These are phyloP conservation scores for Globisporangium emineosum DNA, from an alignment of 352 stramenopile species.

Conservation along the genomic window DNA sequence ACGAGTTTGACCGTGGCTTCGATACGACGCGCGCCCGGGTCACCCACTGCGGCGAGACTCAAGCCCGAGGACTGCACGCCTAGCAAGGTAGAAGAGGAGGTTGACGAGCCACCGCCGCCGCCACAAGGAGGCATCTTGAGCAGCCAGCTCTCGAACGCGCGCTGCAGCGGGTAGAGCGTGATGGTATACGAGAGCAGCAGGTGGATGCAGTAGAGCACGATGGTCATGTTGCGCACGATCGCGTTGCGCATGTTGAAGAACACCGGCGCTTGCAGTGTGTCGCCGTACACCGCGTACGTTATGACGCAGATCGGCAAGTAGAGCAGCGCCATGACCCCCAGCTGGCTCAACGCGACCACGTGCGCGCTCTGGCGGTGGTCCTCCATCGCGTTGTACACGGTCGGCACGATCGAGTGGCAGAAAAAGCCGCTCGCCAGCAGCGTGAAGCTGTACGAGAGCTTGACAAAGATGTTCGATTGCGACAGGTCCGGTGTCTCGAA, in stretches of 20 bases:
- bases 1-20: conserved; percentile 39
- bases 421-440: conserved; percentile 66
- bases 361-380: conserved; percentile 49
- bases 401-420: conserved; percentile 67
- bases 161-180: conserved; percentile 66
- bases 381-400: conserved; percentile 73
- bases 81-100: not conserved
- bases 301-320: conserved; percentile 77
- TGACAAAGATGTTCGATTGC: conserved; percentile 41
- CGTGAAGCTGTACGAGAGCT: conserved; percentile 73
- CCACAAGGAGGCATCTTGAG: conserved; percentile 24
- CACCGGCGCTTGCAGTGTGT: conserved; percentile 67
- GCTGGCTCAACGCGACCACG: conserved; percentile 50
- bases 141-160: conserved; percentile 57
- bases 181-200: conserved; percentile 69
- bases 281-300: conserved; percentile 74
- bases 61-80: conserved; percentile 15
- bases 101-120: not conserved
- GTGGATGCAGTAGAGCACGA: conserved; percentile 76
- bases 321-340: conserved; percentile 43
- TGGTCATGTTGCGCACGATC: conserved; percentile 64
- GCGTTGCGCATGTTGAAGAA: conserved; percentile 85
- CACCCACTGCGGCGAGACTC: conserved; percentile 20
- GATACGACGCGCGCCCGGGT: conserved; percentile 16
- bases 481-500: conserved; percentile 67